Base-by-base conservation (phyloP, 345 rosid genomes). In the Citrus reticulata region DNA sequence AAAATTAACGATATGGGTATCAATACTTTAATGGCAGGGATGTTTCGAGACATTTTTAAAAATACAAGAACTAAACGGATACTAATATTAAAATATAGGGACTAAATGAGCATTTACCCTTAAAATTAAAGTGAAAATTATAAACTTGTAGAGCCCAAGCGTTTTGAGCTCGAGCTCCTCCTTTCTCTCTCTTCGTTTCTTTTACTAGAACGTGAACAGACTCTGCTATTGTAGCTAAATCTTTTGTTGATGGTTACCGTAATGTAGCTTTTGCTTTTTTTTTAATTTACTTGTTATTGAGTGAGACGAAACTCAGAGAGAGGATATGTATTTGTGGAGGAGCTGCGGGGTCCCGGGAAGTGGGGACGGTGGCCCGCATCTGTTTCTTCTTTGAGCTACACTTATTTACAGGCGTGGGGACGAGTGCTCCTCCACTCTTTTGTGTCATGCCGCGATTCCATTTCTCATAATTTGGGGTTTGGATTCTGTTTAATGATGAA, bases 361-460 rank as follows among this genome's bases (percentile, higher is more conserved):
- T 81, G 87, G 85, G 87, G 72, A 63, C 83, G 78, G 62, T 89
- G 83, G 32, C 84, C 92, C 83, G 62, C 67, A 5, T 46, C 34
- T 90, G 96, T 84, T 81, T 69, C 89, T 83, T 71, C 89, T 89
- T 89, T 87, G 27, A 83, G 70, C 90, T 82, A 86, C 95, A 92
- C 57, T 64, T 76, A 83, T 90, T 84, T 87, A 61, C 78, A 60
- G 51, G 20, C 9, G 67, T 22, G 79, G 75, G 90, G 73, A 34
- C 80, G 78, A 70, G 89, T 65, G 30, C 78, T 59, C 54, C 22
- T 55, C 62, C 17, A 2, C 59, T 4, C 65, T 58, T 58, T 59
- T n/a, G 42, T 8, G 57, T 35, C 67, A 29, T 13, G 19, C 78
- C 68, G 20, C 20, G 59, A 40, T 61, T 46, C 59, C 3, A 7